A percentile compares a stretch with the other conserved stretches of the same genome.
These are phyloP conservation scores for Gastrodia elata DNA, from an alignment of 106 monocot genomes.

Conservation along the genomic window DNA sequence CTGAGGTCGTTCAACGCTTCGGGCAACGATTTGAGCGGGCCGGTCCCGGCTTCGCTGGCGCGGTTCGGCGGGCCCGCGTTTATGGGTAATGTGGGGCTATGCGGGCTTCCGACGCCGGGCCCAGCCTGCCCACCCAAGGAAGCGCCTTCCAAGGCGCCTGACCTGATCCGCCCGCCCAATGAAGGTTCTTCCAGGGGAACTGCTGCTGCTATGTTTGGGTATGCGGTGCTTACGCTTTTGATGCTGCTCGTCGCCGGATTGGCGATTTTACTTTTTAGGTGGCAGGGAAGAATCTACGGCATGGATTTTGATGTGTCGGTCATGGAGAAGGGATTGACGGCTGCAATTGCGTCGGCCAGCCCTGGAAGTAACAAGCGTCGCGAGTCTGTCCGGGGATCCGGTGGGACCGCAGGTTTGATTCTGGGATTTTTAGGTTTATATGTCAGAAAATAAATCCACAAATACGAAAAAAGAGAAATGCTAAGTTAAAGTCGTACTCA, in stretches of 20 bases:
- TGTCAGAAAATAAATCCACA: no score
- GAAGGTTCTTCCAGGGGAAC: no score
- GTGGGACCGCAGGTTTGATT: background rate
- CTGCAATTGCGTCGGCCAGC: background rate
- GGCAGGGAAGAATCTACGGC: background rate
- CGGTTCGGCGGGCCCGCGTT: slow-evolving; percentile 23
- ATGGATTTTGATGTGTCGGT: slow-evolving; percentile 9
- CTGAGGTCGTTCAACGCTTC: slow-evolving; percentile 30
- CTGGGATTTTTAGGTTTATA: no score
- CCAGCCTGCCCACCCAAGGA: background rate
- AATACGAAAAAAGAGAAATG: no score
- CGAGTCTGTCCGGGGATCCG: background rate
- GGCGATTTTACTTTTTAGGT: background rate
- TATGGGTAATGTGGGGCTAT: slow-evolving; percentile 27
- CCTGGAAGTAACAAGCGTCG: background rate
- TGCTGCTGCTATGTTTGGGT: no score
- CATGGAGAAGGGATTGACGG: background rate
- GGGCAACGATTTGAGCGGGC: slow-evolving; percentile 31
- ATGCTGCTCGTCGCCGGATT: background rate
- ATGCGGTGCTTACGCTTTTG: background rate
- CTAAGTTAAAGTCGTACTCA: no score
- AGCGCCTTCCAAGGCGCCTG: background rate
- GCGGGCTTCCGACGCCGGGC: slow-evolving; percentile 10
- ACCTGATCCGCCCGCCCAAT: background rate
- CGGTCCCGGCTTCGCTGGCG: slow-evolving; percentile 19